Evolutionary conservation across 2,329 filamentous ascomycete species (phyloP).

Genomic region (Trichophyton mentagrophytes): DNA sequence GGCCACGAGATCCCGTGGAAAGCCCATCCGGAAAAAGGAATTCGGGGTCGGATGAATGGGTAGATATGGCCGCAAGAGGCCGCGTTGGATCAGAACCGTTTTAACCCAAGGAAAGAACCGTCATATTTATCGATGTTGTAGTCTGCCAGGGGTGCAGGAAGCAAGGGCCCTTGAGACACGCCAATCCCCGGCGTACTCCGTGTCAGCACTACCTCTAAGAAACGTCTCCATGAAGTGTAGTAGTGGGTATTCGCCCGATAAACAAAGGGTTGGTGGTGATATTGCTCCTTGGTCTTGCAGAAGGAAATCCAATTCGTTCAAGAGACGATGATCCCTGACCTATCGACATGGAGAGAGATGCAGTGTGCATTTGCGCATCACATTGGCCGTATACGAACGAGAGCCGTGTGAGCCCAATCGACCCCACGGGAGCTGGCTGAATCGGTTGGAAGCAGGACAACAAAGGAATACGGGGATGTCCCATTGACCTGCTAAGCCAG

Average conservation of each 20-base stretch:
- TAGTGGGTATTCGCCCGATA: not conserved
- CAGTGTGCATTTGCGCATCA: not conserved
- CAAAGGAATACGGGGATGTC: not conserved
- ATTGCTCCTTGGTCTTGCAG: not conserved
- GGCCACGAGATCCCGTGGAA: not conserved
- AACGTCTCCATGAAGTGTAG: not conserved
- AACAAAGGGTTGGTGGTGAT: not conserved
- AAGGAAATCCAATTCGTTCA: not conserved
- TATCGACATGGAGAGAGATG: not conserved
- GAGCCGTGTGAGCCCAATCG: not conserved
- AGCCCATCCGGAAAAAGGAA: not conserved
- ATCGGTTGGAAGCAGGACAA: not conserved
- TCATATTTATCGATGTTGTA: not conserved
- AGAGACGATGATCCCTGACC: not conserved
- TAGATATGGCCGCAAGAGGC: constrained; percentile 1
- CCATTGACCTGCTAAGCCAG: not conserved
- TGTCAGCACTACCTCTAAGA: not conserved
- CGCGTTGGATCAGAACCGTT: not conserved
- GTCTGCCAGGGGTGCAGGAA: not conserved
- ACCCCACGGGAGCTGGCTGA: not conserved
- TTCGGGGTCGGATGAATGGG: not conserved
- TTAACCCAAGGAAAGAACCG: not conserved
- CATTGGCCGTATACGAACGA: not conserved
- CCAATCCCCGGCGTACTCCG: not conserved
- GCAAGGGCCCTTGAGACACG: not conserved